A percentile compares a stretch with the other conserved stretches of the same genome.
phyloP scores from a whole-genome alignment of 1,284 basidiomycete genomes.

The Ceratobasidium sp. region DNA sequence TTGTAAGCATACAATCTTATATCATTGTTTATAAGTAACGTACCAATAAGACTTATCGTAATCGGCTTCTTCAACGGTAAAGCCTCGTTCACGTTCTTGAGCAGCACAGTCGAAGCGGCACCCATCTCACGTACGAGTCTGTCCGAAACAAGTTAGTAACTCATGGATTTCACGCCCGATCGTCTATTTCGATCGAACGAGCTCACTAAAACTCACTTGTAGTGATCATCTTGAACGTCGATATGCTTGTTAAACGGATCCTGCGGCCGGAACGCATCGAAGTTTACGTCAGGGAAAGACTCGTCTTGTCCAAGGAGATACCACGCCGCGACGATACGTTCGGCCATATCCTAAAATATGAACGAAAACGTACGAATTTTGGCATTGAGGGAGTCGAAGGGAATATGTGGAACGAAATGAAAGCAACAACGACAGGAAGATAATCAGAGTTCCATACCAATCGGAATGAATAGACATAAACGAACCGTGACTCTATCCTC shows the following conservation, averaged over 20 bases:
- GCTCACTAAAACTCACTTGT: constrained; percentile 53
- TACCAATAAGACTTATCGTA: constrained; percentile 46
- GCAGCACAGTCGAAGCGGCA: constrained; percentile 78
- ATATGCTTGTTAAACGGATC: constrained; percentile 56
- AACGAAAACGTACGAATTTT: neutral
- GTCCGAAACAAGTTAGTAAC: too few species aligned
- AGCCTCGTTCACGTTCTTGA: constrained; percentile 79
- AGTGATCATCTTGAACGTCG: constrained; percentile 83
- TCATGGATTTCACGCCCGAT: too few species aligned
- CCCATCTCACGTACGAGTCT: constrained; percentile 84
- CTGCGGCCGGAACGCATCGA: constrained; percentile 66
- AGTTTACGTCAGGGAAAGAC: constrained; percentile 64
- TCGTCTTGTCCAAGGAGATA: constrained; percentile 70
- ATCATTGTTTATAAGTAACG: neutral
- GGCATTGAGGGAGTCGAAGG: neutral
- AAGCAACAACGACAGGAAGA: too few species aligned
- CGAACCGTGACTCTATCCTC: constrained; percentile 23
- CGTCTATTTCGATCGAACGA: neutral
- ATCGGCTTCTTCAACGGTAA: constrained; percentile 69
- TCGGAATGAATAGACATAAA: neutral
- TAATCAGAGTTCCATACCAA: neutral
- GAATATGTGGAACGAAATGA: too few species aligned
- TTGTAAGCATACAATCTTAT: neutral
- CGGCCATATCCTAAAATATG: constrained; percentile 81
- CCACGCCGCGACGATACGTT: constrained; percentile 73